phyloP scores from a whole-genome alignment of 164 flowering plant genomes.

The Brasenia schreberi region DNA sequence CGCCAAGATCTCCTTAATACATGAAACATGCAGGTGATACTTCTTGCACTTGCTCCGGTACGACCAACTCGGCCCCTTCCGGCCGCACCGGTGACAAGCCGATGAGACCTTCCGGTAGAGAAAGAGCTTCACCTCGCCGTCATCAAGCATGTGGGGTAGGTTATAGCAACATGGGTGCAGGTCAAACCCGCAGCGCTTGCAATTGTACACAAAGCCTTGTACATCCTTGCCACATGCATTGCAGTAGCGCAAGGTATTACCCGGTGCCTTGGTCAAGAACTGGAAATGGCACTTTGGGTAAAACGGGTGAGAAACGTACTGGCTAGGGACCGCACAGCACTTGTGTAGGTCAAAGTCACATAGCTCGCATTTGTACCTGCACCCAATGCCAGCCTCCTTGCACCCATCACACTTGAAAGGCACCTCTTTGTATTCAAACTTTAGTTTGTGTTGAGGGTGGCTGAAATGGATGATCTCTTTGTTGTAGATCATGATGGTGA shows the following conservation, averaged over 20 bases:
- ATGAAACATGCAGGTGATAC: constrained; percentile 75
- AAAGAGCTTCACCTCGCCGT: constrained; percentile 51
- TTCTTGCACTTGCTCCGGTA: constrained; percentile 65
- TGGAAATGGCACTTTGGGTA: constrained; percentile 69
- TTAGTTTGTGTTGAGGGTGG: constrained; percentile 81
- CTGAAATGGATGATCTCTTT: constrained; percentile 56
- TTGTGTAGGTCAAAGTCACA: constrained; percentile 74
- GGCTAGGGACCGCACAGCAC: constrained; percentile 62
- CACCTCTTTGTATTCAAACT: constrained; percentile 36
- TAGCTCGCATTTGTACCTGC: constrained; percentile 51
- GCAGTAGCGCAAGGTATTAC: constrained; percentile 45
- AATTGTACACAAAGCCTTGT: constrained; percentile 73
- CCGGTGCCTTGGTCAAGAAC: constrained; percentile 56
- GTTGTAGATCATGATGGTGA: not conserved
- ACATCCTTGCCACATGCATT: constrained; percentile 81
- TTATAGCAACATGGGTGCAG: constrained; percentile 90
- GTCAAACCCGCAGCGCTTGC: constrained; percentile 68
- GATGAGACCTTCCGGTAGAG: constrained; percentile 47
- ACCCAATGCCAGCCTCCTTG: constrained; percentile 83
- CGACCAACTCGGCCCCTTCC: constrained; percentile 83
- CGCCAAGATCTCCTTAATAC: constrained; percentile 75
- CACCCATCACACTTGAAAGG: constrained; percentile 96
- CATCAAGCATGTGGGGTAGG: constrained; percentile 61
- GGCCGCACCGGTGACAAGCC: constrained; percentile 60
- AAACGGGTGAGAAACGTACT: constrained; percentile 55